A percentile compares a stretch with the other conserved stretches of the same genome.
Conservation (phyloP, 805 yeast genomes). For the Lipomyces kockii region DNA sequence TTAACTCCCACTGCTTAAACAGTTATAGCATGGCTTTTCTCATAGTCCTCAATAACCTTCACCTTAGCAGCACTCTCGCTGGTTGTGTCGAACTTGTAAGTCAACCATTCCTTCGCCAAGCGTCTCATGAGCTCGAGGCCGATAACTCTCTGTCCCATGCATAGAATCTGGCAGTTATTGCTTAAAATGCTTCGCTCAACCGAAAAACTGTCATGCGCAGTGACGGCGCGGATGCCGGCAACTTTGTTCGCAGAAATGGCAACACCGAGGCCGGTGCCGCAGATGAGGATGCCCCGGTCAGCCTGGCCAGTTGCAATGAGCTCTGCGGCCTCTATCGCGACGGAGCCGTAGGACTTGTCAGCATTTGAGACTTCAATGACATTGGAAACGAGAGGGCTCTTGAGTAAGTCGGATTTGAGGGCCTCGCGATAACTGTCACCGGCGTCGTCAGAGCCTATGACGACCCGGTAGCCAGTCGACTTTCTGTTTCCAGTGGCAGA, state of each 20-base stretch:
- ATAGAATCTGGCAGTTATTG: conserved; percentile 53
- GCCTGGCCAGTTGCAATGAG: conserved; percentile 50
- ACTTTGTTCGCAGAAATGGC: conserved; percentile 56
- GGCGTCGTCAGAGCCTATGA: conserved; percentile 30
- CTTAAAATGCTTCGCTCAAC: conserved; percentile 53
- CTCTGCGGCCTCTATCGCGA: conserved; percentile 54
- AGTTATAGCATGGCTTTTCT: conserved; percentile 7
- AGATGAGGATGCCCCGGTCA: conserved; percentile 53
- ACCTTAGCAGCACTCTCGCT: conserved; percentile 53
- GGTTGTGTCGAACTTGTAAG: conserved; percentile 49
- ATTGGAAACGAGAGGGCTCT: conserved; percentile 24
- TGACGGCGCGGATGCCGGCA: conserved; percentile 53
- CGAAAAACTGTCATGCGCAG: conserved; percentile 55
- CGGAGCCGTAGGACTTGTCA: conserved; percentile 46
- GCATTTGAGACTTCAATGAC: conserved; percentile 23
- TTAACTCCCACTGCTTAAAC: not conserved
- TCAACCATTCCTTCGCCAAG: conserved; percentile 53
- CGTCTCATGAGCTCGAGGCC: conserved; percentile 53
- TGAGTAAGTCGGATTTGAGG: conserved; percentile 24
- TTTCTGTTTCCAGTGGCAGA: not conserved
- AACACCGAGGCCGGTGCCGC: conserved; percentile 58
- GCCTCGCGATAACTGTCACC: conserved; percentile 21
- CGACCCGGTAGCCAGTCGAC: conserved; percentile 16
- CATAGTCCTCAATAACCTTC: conserved; percentile 19
- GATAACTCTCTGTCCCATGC: conserved; percentile 56